A percentile compares a stretch with the other conserved stretches of the same genome.
Conservation (phyloP, 768 basidiomycete genomes). For the Solioccasus polychromus region DNA sequence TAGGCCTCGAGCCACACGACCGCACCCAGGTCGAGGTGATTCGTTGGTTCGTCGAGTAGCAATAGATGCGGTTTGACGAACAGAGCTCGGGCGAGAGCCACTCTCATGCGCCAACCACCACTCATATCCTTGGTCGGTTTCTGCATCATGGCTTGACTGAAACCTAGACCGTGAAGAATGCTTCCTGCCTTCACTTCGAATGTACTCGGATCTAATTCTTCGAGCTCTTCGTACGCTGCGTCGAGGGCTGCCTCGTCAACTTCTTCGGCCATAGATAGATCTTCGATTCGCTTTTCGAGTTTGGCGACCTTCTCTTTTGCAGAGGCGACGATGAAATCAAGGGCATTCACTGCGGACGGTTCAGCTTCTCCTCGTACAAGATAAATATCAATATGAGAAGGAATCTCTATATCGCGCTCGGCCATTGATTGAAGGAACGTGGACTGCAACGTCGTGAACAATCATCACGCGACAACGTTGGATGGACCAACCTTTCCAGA, state of each 20-base stretch:
- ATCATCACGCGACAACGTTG: constrained; percentile 2
- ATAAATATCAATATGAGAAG: constrained; percentile 95
- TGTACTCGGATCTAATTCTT: constrained; percentile 92
- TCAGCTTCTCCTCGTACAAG: constrained; percentile 95
- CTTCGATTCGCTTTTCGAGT: constrained; percentile 92
- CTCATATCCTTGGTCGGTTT: constrained; percentile 98
- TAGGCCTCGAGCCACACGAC: constrained; percentile 99
- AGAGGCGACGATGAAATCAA: constrained; percentile 94
- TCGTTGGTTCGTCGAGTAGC: constrained; percentile 89
- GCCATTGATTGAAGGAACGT: constrained; percentile 96
- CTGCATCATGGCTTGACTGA: constrained; percentile 87
- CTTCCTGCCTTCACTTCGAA: constrained; percentile 96
- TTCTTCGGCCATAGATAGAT: constrained; percentile 83
- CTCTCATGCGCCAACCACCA: constrained; percentile 99
- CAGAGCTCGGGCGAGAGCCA: constrained; percentile 91
- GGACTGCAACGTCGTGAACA: constrained; percentile 49
- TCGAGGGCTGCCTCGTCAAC: constrained; percentile 90
- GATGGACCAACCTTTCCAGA: constrained; percentile 83
- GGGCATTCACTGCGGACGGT: constrained; percentile 91
- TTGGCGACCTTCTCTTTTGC: constrained; percentile 91
- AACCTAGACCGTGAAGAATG: constrained; percentile 97
- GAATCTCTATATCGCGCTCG: constrained; percentile 93
- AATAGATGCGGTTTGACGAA: constrained; percentile 96
- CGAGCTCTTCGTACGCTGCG: constrained; percentile 89
- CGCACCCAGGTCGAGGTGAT: constrained; percentile 94